Evolutionary conservation across 192 early-diverging fungal genomes (phyloP).

Genomic region (Umbelopsis vinacea): DNA sequence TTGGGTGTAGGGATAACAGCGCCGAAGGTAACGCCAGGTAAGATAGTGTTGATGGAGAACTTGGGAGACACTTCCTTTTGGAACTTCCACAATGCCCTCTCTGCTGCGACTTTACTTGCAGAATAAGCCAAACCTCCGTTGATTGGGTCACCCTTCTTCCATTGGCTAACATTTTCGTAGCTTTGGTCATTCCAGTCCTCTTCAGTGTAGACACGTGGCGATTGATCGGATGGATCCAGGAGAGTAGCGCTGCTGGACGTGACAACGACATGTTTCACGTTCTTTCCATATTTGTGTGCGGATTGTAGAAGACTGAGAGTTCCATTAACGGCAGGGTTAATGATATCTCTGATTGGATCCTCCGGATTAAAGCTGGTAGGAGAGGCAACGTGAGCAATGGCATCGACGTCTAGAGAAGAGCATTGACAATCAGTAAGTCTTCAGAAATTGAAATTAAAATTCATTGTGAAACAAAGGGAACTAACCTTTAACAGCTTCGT

Average conservation of each 20-base stretch:
- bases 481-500: slow-evolving; percentile 48
- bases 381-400: slow-evolving; percentile 48
- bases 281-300: slow-evolving; percentile 24
- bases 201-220: slow-evolving; percentile 4
- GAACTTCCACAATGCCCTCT: slow-evolving; percentile 22
- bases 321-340: slow-evolving; percentile 52
- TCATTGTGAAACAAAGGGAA: background rate
- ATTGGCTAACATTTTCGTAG: background rate
- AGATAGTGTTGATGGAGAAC: slow-evolving; percentile 21
- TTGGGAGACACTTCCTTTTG: background rate
- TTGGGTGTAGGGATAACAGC: background rate
- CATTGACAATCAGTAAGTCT: background rate
- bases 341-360: slow-evolving; percentile 25
- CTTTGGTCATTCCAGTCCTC: slow-evolving; percentile 24
- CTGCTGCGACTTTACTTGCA: slow-evolving; percentile 24
- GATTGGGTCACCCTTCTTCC: background rate
- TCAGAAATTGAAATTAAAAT: background rate
- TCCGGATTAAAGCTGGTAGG: slow-evolving; percentile 34
- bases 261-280: slow-evolving; percentile 49
- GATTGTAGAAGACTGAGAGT: slow-evolving; percentile 46
- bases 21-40: background rate
- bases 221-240: background rate
- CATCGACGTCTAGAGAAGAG: slow-evolving; percentile 28
- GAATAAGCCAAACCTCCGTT: background rate
- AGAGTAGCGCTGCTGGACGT: slow-evolving; percentile 47